These are phyloP conservation scores for Ogataea populi-albae DNA, from an alignment of 805 yeast species.

Conservation along the genomic window DNA sequence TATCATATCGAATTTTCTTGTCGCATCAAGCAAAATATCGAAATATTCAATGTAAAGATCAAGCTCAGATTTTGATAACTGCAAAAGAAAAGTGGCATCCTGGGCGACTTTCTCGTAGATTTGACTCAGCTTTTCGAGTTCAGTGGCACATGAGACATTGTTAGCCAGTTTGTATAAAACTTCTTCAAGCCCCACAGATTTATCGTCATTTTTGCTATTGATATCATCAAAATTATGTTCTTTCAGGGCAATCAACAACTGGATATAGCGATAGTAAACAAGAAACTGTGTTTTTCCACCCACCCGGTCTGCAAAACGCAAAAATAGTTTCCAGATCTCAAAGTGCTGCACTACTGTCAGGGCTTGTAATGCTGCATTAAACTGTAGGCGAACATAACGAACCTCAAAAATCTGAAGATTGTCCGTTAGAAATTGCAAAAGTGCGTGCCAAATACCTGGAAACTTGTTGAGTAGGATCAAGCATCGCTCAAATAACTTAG, in stretches of 20 bases:
- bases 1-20: background rate
- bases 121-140: slow-evolving; percentile 14
- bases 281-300: slow-evolving; percentile 40
- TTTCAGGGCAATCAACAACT: slow-evolving; percentile 12
- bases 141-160: slow-evolving; percentile 5
- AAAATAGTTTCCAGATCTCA: slow-evolving; percentile 52
- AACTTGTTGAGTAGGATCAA: slow-evolving; percentile 41
- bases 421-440: slow-evolving; percentile 40
- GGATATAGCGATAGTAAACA: slow-evolving; percentile 35
- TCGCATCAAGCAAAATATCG: slow-evolving; percentile 34
- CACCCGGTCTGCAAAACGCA: slow-evolving; percentile 43
- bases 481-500: slow-evolving; percentile 44
- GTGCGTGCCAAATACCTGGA: slow-evolving; percentile 53
- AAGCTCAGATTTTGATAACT: slow-evolving; percentile 41
- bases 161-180: slow-evolving; percentile 34
- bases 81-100: slow-evolving; percentile 34
- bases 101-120: slow-evolving; percentile 34
- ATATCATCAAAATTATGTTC: slow-evolving; percentile 5
- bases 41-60: slow-evolving; percentile 47
- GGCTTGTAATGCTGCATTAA: slow-evolving; percentile 47
- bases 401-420: slow-evolving; percentile 31
- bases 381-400: slow-evolving; percentile 39
- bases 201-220: slow-evolving; percentile 2
- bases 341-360: slow-evolving; percentile 55
- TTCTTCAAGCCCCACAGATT: slow-evolving; percentile 27